Evolutionary conservation across 2,329 filamentous ascomycete genomes (phyloP).

Genomic region (Sclerotinia subarctica): DNA sequence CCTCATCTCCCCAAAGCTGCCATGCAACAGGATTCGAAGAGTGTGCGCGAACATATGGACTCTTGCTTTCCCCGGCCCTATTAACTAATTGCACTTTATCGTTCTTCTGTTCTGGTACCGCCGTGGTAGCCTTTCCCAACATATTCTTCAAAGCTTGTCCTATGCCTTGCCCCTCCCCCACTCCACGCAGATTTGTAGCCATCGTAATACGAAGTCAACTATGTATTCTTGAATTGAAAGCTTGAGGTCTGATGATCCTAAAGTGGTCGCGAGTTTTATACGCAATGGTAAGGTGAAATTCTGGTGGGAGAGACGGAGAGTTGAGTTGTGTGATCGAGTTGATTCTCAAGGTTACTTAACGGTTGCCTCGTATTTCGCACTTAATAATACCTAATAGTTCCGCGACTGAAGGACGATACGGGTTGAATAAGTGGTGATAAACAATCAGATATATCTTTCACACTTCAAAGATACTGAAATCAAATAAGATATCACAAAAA

Average conservation of each 20-base stretch:
- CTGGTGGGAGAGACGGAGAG: not conserved
- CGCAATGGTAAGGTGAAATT: conserved; percentile 1
- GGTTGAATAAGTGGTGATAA: not conserved
- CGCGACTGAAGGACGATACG: not conserved
- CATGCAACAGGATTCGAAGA: conserved; percentile 81
- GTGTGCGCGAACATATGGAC: conserved; percentile 70
- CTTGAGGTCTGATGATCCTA: not conserved
- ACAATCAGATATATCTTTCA: not conserved
- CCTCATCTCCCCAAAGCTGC: conserved; percentile 81
- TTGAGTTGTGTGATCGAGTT: not conserved
- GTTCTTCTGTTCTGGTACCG: conserved; percentile 24
- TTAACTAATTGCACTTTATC: conserved; percentile 46
- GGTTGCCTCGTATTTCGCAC: not conserved
- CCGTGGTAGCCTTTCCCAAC: conserved; percentile 11
- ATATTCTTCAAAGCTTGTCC: conserved; percentile 30
- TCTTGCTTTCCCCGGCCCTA: conserved; percentile 57
- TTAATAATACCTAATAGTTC: not conserved
- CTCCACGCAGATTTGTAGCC: conserved; percentile 32
- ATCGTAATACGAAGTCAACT: conserved; percentile 29
- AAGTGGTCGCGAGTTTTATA: conserved; percentile 4
- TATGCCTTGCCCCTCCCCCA: conserved; percentile 31
- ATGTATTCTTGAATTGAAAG: not conserved
- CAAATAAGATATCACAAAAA: not conserved
- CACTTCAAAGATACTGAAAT: not conserved
- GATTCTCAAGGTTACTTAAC: conserved; percentile 1